Conservation (phyloP, 2,329 filamentous ascomycete genomes). For the Rhinocladiella mackenziei region DNA sequence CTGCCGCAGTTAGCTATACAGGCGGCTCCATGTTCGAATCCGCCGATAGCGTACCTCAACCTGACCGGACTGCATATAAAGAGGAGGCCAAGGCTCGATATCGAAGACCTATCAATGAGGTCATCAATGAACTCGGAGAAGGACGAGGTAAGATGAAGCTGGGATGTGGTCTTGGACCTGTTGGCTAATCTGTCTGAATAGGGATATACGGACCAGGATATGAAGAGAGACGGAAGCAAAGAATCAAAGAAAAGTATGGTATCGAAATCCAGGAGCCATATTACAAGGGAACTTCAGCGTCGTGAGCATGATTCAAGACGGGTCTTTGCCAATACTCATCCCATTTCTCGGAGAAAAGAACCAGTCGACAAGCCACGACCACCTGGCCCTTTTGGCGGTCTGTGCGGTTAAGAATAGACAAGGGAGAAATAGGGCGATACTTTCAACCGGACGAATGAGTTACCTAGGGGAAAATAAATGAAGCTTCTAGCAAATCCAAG, state of each 20-base stretch:
- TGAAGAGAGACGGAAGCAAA: slow-evolving; percentile 74
- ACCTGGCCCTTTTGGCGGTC: not conserved
- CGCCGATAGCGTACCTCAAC: slow-evolving; percentile 44
- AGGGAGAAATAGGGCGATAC: too few relatives aligned
- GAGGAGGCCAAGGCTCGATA: slow-evolving; percentile 69
- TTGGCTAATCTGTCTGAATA: slow-evolving; percentile 39
- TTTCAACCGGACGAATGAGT: too few relatives aligned
- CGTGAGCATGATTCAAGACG: not conserved
- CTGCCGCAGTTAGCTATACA: slow-evolving; percentile 65
- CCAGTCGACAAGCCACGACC: not conserved
- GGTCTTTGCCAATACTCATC: too few relatives aligned
- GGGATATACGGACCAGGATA: slow-evolving; percentile 79
- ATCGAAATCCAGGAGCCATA: slow-evolving; percentile 70
- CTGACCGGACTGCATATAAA: slow-evolving; percentile 69
- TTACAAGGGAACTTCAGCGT: slow-evolving; percentile 24
- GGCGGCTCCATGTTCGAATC: slow-evolving; percentile 58
- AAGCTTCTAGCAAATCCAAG: too few relatives aligned
- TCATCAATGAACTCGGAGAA: slow-evolving; percentile 75
- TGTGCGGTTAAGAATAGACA: too few relatives aligned
- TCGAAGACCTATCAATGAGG: slow-evolving; percentile 72
- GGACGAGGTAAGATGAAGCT: slow-evolving; percentile 63
- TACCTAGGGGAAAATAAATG: too few relatives aligned
- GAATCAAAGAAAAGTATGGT: slow-evolving; percentile 82
- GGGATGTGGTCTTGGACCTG: not conserved
- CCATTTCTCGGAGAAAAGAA: not conserved